phyloP scores from a whole-genome alignment of 306 rosid species.

The Sechiopsis laciniata region DNA sequence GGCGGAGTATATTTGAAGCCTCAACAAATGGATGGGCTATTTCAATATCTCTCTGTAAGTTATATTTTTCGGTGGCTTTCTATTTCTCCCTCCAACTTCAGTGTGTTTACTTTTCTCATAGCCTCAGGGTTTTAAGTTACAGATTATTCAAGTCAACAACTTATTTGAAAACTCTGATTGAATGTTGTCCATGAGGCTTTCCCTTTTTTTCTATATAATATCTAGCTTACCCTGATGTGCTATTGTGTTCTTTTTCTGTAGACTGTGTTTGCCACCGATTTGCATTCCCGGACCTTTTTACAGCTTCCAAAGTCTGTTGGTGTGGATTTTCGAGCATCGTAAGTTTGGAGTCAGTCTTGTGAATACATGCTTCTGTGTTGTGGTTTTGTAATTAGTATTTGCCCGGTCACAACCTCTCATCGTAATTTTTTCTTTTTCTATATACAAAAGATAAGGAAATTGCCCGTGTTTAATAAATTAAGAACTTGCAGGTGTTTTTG shows the following conservation, averaged over 20 bases:
- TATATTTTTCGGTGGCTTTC: neutral
- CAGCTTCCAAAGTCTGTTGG: constrained; percentile 92
- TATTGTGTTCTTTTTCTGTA: constrained; percentile 36
- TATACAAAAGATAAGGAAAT: neutral
- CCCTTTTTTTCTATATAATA: neutral
- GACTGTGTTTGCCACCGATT: constrained; percentile 92
- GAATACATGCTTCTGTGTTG: neutral
- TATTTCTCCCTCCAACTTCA: neutral
- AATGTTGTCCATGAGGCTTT: neutral
- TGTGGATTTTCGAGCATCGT: constrained; percentile 98
- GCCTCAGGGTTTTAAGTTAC: neutral
- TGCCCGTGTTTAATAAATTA: constrained; percentile 1
- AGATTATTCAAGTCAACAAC: neutral
- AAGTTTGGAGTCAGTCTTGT: constrained; percentile 30
- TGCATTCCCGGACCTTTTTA: constrained; percentile 81
- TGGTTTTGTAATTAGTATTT: no score
- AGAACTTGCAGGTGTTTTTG: constrained; percentile 86
- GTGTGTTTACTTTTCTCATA: neutral
- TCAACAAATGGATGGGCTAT: constrained; percentile 72
- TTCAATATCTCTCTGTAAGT: constrained; percentile 86
- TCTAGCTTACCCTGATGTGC: constrained; percentile 18
- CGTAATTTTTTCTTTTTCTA: neutral
- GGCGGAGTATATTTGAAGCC: constrained; percentile 93
- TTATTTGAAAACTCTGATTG: constrained; percentile 1
- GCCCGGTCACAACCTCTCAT: no score